Evolutionary conservation across 345 rosid genomes (phyloP), one percentile per base, ranked within the genome.

Genomic region (Gossypium turneri): DNA sequence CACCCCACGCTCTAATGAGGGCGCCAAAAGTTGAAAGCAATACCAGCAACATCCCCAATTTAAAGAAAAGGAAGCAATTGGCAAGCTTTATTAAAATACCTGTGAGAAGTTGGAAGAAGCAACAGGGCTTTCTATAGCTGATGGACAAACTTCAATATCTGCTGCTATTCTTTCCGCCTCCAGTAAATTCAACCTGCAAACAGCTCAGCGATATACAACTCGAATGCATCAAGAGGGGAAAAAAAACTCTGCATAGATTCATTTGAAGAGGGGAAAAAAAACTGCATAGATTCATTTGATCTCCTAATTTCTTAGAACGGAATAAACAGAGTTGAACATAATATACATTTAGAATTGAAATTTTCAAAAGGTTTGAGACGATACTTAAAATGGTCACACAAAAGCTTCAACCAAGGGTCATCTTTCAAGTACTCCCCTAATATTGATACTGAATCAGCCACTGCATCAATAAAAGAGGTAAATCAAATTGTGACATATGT

Each of bases 361-460:
- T 51, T 12, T 38, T 61, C 2, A 2, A 22, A 52, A 67, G 57
- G 60, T 51, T 69, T 12, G 55, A 44, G 74, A n/a, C 56, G 9
- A 75, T 88, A 94, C 98, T 90, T 87, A 56, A 90, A 81, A 75
- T 81, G 78, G 55, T 90, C 74, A 27, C 90, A 84, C 76, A 92
- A 79, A 80, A 88, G 86, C 83, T 85, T 90, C 88, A 92, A 75
- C 97, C 97, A 94, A 38, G 92, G 87, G 76, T 90, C 92, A 63
- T 88, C 86, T 71, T 85, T 89, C 84, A 94, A 56, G 80, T 92
- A 94, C 79, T 94, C 97, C 64, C 92, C 91, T 50, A 90, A 64
- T 60, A 89, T 87, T 55, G 89, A 84, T 78, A 90, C 86, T 12
- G 97, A 90, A 75, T 88, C 91, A 59, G 87, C 74, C 80, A 89